These are phyloP conservation scores for Arthrobotrys entomopaga DNA, from an alignment of 2,329 filamentous ascomycete species.

Conservation along the genomic window DNA sequence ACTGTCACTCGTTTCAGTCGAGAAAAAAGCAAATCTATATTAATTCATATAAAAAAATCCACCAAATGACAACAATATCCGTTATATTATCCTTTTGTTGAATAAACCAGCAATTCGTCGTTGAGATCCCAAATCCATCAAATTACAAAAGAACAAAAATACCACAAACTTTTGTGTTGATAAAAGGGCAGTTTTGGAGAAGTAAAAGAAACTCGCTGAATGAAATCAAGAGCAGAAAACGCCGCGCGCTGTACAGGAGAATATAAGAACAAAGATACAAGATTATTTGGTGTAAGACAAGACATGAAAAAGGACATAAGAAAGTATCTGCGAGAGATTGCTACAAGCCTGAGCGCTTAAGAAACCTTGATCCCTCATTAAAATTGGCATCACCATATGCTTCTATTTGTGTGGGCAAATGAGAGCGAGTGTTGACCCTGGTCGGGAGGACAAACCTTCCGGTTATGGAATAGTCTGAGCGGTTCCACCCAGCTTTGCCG, in stretches of 20 bases:
- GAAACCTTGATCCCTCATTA: background rate
- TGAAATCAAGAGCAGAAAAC: constrained; percentile 17
- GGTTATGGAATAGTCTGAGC: constrained; percentile 23
- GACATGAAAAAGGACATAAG: constrained; percentile 8
- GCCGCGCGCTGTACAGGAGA: constrained; percentile 23
- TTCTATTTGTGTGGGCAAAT: constrained; percentile 54
- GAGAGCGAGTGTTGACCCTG: background rate
- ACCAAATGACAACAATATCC: background rate
- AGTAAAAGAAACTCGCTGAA: constrained; percentile 10
- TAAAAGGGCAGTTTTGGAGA: constrained; percentile 13
- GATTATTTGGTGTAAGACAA: background rate
- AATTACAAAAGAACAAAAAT: constrained; percentile 23
- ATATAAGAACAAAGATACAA: constrained; percentile 35
- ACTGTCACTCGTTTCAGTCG: constrained; percentile 12
- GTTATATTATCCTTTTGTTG: background rate
- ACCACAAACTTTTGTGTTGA: constrained; percentile 50
- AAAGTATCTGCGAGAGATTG: constrained; percentile 18
- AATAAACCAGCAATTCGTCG: constrained; percentile 7
- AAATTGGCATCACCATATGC: constrained; percentile 33
- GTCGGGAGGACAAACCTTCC: constrained; percentile 33
- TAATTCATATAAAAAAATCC: constrained; percentile 11
- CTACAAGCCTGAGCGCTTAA: constrained; percentile 32
- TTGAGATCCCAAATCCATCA: background rate
- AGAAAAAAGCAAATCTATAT: constrained; percentile 28
- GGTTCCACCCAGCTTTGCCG: constrained; percentile 45